Percentiles rank a stretch among this genome's conserved stretches.
phyloP scores from a whole-genome alignment of 1,284 basidiomycete species.

The Tylopilus microsporus region DNA sequence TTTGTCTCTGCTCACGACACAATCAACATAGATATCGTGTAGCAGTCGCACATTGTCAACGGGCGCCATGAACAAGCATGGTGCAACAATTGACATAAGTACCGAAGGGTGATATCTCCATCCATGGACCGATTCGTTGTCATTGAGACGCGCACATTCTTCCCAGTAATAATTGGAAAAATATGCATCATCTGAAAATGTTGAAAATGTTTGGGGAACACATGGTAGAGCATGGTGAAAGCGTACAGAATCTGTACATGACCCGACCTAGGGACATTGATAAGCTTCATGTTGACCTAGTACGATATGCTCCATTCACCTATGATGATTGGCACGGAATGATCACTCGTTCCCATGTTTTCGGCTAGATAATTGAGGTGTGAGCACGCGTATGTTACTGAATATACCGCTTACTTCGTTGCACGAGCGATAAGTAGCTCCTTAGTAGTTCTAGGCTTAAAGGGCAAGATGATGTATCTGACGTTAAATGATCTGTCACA shows the following conservation, averaged over 20 bases:
- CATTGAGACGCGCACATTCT: constrained; percentile 45
- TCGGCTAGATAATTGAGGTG: constrained; percentile 6
- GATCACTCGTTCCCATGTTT: constrained; percentile 2
- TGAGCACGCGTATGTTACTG: background rate
- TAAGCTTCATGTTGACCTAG: background rate
- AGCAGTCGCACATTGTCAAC: constrained; percentile 38
- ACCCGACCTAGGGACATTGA: constrained; percentile 35
- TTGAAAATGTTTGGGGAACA: constrained; percentile 4
- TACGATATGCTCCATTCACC: constrained; percentile 30
- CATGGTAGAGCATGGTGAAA: background rate
- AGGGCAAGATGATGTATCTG: constrained; percentile 27
- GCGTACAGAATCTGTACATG: constrained; percentile 45
- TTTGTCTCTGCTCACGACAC: constrained; percentile 21
- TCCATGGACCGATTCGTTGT: constrained; percentile 40
- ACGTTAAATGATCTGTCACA: constrained; percentile 29
- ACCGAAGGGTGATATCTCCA: constrained; percentile 29
- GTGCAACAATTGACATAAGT: constrained; percentile 33
- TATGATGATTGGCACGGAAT: constrained; percentile 31
- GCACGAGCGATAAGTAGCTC: constrained; percentile 19
- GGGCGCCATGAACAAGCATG: constrained; percentile 43
- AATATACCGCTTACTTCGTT: constrained; percentile 18
- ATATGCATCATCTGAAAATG: constrained; percentile 30
- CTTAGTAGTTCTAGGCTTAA: constrained; percentile 20
- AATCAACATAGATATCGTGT: constrained; percentile 40
- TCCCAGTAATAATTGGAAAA: constrained; percentile 54